These are phyloP conservation scores for Trebouxia sp. DNA, from an alignment of 139 green algal genomes.

Conservation along the genomic window DNA sequence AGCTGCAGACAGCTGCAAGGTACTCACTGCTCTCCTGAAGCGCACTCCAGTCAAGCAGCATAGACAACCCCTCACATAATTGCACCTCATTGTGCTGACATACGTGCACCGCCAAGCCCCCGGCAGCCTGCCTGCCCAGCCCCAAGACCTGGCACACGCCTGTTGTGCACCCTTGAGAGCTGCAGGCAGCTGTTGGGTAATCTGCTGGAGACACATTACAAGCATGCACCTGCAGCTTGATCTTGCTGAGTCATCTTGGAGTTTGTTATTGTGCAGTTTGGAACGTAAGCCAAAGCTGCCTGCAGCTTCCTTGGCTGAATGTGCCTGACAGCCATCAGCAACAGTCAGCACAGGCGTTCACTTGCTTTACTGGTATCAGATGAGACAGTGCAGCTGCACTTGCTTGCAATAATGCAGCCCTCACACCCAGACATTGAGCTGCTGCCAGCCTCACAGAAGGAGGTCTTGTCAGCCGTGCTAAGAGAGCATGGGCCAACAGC, in stretches of 20 bases:
- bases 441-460: conserved; percentile 6
- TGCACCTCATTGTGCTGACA: conserved; percentile 30
- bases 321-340: no score
- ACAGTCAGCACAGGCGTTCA: no score
- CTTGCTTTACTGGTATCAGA: conserved; percentile 13
- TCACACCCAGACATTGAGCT: conserved; percentile 26
- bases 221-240: no score
- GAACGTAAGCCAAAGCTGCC: no score
- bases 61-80: no score
- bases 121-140: conserved; percentile 26
- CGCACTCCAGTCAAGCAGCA: no score
- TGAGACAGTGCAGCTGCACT: conserved; percentile 28
- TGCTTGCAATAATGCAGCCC: conserved; percentile 31
- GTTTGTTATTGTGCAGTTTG: no score
- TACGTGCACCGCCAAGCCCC: conserved; percentile 15
- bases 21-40: no score
- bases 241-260: no score
- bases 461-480: conserved; percentile 18
- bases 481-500: conserved; percentile 1
- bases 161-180: conserved; percentile 16
- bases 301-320: no score
- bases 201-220: no score
- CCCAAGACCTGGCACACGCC: conserved; percentile 1
- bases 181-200: conserved; percentile 32
- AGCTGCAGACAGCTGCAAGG: conserved; percentile 27